Evolutionary conservation across 352 stramenopile genomes (phyloP).

Genomic region (Globisporangium irregulare): DNA sequence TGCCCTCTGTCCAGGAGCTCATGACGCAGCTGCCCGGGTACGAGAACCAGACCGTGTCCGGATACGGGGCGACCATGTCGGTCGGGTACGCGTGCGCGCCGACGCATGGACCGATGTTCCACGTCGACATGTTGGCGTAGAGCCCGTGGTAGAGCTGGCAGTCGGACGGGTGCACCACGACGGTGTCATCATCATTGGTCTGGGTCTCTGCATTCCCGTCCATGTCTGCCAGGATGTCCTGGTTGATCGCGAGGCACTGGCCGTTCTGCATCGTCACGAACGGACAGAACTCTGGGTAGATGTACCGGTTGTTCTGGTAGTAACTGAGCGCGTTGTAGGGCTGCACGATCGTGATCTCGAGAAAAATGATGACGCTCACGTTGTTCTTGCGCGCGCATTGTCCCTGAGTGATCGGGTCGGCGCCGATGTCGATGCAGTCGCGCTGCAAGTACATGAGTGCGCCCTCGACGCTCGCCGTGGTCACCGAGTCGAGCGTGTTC

Average conservation of each 20-base stretch:
- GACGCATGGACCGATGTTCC: conserved; percentile 54
- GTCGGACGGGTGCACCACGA: conserved; percentile 24
- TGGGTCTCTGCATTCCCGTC: background rate
- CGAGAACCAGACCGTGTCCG: conserved; percentile 72
- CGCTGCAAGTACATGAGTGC: conserved; percentile 69
- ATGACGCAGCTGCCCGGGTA: conserved; percentile 65
- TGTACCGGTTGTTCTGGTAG: conserved; percentile 50
- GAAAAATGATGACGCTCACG: conserved; percentile 59
- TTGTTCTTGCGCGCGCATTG: conserved; percentile 53
- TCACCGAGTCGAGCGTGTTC: conserved; percentile 61
- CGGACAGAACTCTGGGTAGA: conserved; percentile 69
- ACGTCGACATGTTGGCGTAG: conserved; percentile 33
- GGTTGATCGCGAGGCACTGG: conserved; percentile 40
- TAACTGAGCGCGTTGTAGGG: conserved; percentile 55
- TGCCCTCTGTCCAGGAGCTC: conserved; percentile 41
- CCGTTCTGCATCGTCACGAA: conserved; percentile 65
- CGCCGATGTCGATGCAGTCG: conserved; percentile 60
- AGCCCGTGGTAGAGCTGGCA: conserved; percentile 69
- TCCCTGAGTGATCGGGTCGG: conserved; percentile 20
- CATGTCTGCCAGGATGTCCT: conserved; percentile 12
- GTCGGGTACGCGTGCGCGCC: conserved; percentile 49
- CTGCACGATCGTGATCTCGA: conserved; percentile 62
- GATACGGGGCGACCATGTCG: conserved; percentile 57
- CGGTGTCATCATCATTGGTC: conserved; percentile 9
- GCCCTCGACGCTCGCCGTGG: conserved; percentile 66